Conservation (phyloP, 1,139 yeast genomes). For the Debaryomyces subglobosus region DNA sequence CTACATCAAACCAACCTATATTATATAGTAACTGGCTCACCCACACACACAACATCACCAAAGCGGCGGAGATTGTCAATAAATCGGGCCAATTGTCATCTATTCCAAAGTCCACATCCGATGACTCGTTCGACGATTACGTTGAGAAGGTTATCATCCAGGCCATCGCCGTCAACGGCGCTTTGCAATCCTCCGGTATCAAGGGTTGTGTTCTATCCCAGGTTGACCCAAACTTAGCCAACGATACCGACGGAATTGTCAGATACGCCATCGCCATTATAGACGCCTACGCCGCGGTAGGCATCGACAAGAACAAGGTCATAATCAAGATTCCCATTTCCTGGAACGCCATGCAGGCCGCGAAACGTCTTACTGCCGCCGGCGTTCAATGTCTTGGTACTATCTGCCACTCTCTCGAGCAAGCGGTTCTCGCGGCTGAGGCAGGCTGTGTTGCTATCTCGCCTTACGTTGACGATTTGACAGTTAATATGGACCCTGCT, state of each 20-base stretch:
- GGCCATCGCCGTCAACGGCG: conserved; percentile 20
- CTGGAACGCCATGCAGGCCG: conserved; percentile 31
- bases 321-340: conserved; percentile 32
- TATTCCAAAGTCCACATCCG: too few relatives aligned
- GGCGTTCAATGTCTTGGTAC: conserved; percentile 29
- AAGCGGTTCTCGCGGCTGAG: conserved; percentile 26
- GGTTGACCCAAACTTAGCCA: conserved; percentile 20
- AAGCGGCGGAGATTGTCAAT: conserved; percentile 20
- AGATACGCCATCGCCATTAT: conserved; percentile 24
- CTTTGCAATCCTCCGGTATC: conserved; percentile 25
- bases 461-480: conserved; percentile 28
- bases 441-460: conserved; percentile 21
- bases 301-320: conserved; percentile 25
- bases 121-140: conserved; percentile 13
- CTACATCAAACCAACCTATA: conserved; percentile 31
- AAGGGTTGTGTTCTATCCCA: conserved; percentile 28
- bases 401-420: conserved; percentile 28
- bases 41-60: conserved; percentile 20
- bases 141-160: conserved; percentile 17
- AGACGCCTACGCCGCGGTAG: conserved; percentile 26
- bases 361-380: conserved; percentile 17
- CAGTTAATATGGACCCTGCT: conserved; percentile 22
- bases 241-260: conserved; percentile 22
- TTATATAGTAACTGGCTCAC: conserved; percentile 20
- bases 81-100: conserved; percentile 9